phyloP scores from a whole-genome alignment of 1,284 basidiomycete genomes.

The Puccinia polysora region DNA sequence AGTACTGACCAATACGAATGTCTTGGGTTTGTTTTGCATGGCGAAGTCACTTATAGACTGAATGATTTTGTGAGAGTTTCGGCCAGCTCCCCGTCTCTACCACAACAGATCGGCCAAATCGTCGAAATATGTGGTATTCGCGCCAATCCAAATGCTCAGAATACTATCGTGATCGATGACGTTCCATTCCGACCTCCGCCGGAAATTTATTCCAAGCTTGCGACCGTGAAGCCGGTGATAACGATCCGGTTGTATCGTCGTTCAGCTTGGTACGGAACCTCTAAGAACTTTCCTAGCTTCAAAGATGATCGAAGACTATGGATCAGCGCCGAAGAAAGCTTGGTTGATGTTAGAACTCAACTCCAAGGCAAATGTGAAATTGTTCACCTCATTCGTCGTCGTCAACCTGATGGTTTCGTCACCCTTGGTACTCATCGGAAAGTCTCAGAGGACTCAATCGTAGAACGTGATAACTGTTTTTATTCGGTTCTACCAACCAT shows the following conservation, averaged over 20 bases:
- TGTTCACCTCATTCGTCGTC: not conserved
- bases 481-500: constrained; percentile 24
- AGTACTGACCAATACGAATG: constrained; percentile 14
- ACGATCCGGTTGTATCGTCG: constrained; percentile 14
- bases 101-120: constrained; percentile 37
- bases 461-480: not conserved
- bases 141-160: constrained; percentile 12
- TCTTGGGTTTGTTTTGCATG: constrained; percentile 16
- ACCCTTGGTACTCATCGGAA: not conserved
- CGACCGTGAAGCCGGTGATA: constrained; percentile 5
- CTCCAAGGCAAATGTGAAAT: constrained; percentile 30
- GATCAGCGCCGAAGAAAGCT: not conserved
- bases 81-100: not conserved
- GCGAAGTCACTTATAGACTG: constrained; percentile 10
- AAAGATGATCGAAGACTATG: constrained; percentile 19
- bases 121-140: constrained; percentile 23
- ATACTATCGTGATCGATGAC: constrained; percentile 16
- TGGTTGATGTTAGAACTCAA: constrained; percentile 12
- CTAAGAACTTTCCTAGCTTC: not conserved
- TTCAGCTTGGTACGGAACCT: not conserved
- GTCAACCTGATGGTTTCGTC: not conserved
- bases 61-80: constrained; percentile 13
- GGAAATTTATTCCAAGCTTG: constrained; percentile 3
- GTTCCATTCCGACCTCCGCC: constrained; percentile 13
- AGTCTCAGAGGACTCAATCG: constrained; percentile 1